These are phyloP conservation scores for Phaseolus coccineus DNA, from an alignment of 331 rosid species.

Conservation along the genomic window DNA sequence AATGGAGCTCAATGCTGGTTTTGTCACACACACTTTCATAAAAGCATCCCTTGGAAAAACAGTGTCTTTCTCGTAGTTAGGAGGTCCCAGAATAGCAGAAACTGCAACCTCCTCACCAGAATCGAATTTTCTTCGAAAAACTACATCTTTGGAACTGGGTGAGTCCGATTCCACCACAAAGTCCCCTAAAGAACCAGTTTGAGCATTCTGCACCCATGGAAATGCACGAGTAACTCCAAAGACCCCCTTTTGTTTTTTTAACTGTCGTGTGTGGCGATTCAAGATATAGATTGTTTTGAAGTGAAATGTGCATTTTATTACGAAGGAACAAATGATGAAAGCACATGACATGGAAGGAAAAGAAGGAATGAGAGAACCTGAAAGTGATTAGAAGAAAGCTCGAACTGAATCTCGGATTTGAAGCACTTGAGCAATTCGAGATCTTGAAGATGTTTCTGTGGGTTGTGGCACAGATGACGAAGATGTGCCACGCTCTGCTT, in stretches of 20 bases:
- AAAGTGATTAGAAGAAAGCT: constrained; percentile 60
- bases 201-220: constrained; percentile 49
- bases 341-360: no score
- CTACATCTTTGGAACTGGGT: constrained; percentile 63
- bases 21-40: constrained; percentile 81
- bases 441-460: constrained; percentile 57
- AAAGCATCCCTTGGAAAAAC: constrained; percentile 59
- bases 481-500: constrained; percentile 54
- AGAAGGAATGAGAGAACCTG: constrained; percentile 58
- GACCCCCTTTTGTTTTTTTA: not conserved
- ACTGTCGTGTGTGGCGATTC: not conserved
- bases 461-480: constrained; percentile 43
- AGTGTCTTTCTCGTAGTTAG: constrained; percentile 39
- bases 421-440: constrained; percentile 60
- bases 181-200: constrained; percentile 57
- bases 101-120: constrained; percentile 78
- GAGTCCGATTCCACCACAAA: constrained; percentile 68
- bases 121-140: constrained; percentile 63
- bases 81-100: constrained; percentile 71
- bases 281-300: no score
- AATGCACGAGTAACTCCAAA: not conserved
- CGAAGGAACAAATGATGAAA: not conserved
- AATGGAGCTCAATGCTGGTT: constrained; percentile 65
- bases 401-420: constrained; percentile 71
- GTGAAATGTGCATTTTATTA: not conserved